Evolutionary conservation across 179 eudicot species (phyloP).

Genomic region (Carnegiea gigantea): DNA sequence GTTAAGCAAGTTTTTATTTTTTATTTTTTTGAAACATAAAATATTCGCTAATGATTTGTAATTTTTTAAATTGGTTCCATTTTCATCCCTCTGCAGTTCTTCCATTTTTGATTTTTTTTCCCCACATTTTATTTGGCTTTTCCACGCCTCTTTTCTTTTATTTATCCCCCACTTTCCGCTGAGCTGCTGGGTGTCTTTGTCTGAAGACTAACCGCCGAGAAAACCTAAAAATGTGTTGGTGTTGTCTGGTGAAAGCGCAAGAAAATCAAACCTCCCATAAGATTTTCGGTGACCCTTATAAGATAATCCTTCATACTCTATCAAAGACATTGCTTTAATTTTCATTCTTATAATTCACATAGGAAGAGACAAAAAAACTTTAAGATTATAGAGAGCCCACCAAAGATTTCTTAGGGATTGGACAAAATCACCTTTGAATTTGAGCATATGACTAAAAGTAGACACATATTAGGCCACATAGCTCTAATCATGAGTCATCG

Average conservation of each 20-base stretch:
- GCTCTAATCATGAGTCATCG: slow-evolving; percentile 22
- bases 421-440: neutral
- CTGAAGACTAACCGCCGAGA: neutral
- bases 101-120: neutral
- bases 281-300: neutral
- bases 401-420: neutral
- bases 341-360: neutral
- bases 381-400: slow-evolving; percentile 12
- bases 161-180: neutral
- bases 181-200: slow-evolving; percentile 10
- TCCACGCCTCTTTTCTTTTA: neutral
- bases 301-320: neutral
- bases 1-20: no score
- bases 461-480: slow-evolving; percentile 8
- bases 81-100: neutral
- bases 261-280: slow-evolving; percentile 1
- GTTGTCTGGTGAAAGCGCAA: slow-evolving; percentile 2
- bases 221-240: neutral
- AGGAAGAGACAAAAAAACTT: no score
- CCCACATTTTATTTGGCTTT: neutral
- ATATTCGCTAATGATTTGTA: no score
- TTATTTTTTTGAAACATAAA: no score
- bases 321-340: neutral
- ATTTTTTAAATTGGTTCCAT: neutral
- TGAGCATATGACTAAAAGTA: slow-evolving; percentile 5